Evolutionary conservation across 2,329 filamentous ascomycete species (phyloP).

Genomic region (Aspergillus transmontanensis): DNA sequence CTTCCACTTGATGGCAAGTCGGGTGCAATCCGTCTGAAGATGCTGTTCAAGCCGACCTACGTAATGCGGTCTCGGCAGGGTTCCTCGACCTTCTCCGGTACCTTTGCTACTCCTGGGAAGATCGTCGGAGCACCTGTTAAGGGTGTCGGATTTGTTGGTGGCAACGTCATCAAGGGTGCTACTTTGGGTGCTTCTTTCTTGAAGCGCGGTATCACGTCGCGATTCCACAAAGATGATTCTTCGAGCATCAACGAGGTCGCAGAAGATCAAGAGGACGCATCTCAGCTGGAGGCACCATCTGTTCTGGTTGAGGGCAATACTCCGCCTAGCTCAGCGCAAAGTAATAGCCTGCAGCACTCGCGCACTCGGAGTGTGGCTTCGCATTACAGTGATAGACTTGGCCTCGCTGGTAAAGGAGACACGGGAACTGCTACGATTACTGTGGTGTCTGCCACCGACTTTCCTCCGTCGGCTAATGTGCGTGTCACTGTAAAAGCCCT

Average conservation of each 20-base stretch:
- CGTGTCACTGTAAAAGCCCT: slow-evolving; percentile 73
- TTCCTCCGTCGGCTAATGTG: slow-evolving; percentile 74
- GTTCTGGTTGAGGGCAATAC: slow-evolving; percentile 33
- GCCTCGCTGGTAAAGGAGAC: slow-evolving; percentile 59
- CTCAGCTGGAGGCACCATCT: slow-evolving; percentile 23
- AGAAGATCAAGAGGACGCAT: slow-evolving; percentile 24
- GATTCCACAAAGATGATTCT: slow-evolving; percentile 51
- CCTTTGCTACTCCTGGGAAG: slow-evolving; percentile 82
- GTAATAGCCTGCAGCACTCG: slow-evolving; percentile 43
- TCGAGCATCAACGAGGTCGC: slow-evolving; percentile 28
- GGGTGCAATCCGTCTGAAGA: slow-evolving; percentile 75
- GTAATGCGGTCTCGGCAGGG: slow-evolving; percentile 84
- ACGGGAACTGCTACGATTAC: slow-evolving; percentile 78
- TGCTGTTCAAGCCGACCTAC: slow-evolving; percentile 92
- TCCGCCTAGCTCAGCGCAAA: slow-evolving; percentile 20
- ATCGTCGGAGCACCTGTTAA: slow-evolving; percentile 97
- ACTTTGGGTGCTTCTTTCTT: slow-evolving; percentile 93
- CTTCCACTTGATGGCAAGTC: slow-evolving; percentile 86
- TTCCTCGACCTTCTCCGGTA: slow-evolving; percentile 88
- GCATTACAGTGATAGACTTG: slow-evolving; percentile 53
- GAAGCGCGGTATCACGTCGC: slow-evolving; percentile 72
- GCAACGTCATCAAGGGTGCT: slow-evolving; percentile 83
- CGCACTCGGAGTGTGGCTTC: slow-evolving; percentile 53
- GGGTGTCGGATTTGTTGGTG: slow-evolving; percentile 78
- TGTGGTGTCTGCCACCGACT: slow-evolving; percentile 76